phyloP scores from a whole-genome alignment of 2,329 filamentous ascomycete genomes.

The Dactylellina sp. region DNA sequence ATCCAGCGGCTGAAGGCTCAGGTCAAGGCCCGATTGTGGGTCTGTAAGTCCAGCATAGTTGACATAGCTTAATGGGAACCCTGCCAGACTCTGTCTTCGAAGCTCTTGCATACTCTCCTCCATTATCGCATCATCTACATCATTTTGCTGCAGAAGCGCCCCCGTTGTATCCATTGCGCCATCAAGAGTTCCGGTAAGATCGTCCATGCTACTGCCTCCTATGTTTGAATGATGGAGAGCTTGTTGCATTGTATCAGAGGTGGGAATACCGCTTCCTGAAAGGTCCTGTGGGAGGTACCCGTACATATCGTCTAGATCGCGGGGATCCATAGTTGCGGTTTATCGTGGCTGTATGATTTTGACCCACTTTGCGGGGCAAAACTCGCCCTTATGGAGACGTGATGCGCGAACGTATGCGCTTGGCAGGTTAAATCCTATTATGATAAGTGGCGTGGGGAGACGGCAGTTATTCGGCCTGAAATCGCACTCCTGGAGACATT shows the following conservation, averaged over 20 bases:
- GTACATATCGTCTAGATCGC: constrained; percentile 38
- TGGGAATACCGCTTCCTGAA: constrained; percentile 20
- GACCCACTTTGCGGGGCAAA: too few species aligned
- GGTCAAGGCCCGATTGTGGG: constrained; percentile 23
- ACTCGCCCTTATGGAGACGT: too few species aligned
- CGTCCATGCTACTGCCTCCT: constrained; percentile 45
- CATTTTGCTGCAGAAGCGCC: constrained; percentile 19
- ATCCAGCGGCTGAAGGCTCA: constrained; percentile 33
- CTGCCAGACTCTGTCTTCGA: constrained; percentile 51
- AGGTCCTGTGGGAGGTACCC: constrained; percentile 27
- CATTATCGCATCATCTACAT: constrained; percentile 51
- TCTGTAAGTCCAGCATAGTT: constrained; percentile 38
- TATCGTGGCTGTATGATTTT: neutral
- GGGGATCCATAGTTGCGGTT: constrained; percentile 30
- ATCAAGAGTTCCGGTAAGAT: constrained; percentile 40
- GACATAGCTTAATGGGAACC: constrained; percentile 35
- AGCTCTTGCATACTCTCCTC: constrained; percentile 49
- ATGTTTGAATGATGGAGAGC: constrained; percentile 35
- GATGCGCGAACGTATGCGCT: too few species aligned
- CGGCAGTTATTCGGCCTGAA: too few species aligned
- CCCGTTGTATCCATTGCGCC: constrained; percentile 27
- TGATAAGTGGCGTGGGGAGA: too few species aligned
- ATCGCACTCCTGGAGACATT: neutral
- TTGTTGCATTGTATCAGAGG: constrained; percentile 35
- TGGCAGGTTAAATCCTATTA: too few species aligned